Evolutionary conservation across 2,329 filamentous ascomycete genomes (phyloP).

Genomic region (Incumbomyces lentus): DNA sequence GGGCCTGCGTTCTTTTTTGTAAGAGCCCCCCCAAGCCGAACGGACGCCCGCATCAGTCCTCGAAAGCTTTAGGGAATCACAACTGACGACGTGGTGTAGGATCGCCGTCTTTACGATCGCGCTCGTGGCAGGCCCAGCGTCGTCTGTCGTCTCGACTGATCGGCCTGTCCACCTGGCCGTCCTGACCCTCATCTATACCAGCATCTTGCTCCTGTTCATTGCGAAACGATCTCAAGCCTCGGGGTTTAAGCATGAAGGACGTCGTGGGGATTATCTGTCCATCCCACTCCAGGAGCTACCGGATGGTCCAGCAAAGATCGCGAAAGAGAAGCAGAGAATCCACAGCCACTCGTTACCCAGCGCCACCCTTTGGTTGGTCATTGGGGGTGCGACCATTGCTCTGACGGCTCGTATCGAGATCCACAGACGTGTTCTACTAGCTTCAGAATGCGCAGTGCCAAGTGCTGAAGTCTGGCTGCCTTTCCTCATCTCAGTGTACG

Average conservation of each 20-base stretch:
- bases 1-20: background rate
- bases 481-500: conserved; percentile 32
- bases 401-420: conserved; percentile 29
- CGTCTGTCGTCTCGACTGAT: conserved; percentile 24
- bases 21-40: background rate
- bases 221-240: background rate
- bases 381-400: conserved; percentile 18
- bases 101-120: background rate
- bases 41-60: too few relatives aligned
- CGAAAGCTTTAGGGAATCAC: too few relatives aligned
- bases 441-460: conserved; percentile 33
- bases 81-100: background rate
- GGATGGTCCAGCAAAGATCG: background rate
- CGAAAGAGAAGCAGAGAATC: conserved; percentile 2
- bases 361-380: background rate
- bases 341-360: background rate
- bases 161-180: conserved; percentile 36
- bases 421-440: conserved; percentile 30
- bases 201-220: conserved; percentile 10
- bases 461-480: conserved; percentile 26
- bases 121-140: background rate
- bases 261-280: background rate
- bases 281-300: background rate
- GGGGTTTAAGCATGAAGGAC: background rate
- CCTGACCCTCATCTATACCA: conserved; percentile 32